Conservation (phyloP, 441 rosid genomes). For the Croton laevigatus region DNA sequence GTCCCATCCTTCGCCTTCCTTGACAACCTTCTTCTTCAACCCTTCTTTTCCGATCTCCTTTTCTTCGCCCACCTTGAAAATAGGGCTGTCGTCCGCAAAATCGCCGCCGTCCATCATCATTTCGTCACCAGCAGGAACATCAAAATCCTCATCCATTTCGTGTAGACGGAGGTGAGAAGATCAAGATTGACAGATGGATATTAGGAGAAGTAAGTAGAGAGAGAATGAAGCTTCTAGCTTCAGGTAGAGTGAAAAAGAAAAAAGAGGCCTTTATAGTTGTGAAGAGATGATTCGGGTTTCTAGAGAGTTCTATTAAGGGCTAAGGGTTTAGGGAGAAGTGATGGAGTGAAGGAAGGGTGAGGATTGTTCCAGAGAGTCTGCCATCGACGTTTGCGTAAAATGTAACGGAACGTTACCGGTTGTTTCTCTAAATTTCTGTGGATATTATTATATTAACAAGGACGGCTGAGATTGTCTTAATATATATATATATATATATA, state of each 20-base stretch:
- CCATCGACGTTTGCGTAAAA: background rate
- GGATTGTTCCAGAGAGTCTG: conserved; percentile 15
- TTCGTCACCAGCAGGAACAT: conserved; percentile 38
- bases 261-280: background rate
- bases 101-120: conserved; percentile 29
- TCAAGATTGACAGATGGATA: background rate
- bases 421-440: background rate
- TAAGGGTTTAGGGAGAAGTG: background rate
- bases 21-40: conserved; percentile 64
- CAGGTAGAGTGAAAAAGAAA: background rate
- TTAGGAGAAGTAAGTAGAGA: background rate
- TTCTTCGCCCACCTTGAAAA: conserved; percentile 59
- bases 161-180: background rate
- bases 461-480: background rate
- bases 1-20: conserved; percentile 66
- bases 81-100: conserved; percentile 30
- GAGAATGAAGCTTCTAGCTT: background rate
- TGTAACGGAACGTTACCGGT: background rate
- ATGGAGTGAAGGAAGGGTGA: background rate
- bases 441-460: background rate
- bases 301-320: conserved; percentile 39
- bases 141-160: conserved; percentile 62
- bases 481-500: too few species aligned
- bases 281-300: conserved; percentile 13
- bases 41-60: conserved; percentile 64